A percentile compares a stretch with the other conserved stretches of the same genome.
Conservation (phyloP, 23 red algal species). For the Gracilaria caudata region DNA sequence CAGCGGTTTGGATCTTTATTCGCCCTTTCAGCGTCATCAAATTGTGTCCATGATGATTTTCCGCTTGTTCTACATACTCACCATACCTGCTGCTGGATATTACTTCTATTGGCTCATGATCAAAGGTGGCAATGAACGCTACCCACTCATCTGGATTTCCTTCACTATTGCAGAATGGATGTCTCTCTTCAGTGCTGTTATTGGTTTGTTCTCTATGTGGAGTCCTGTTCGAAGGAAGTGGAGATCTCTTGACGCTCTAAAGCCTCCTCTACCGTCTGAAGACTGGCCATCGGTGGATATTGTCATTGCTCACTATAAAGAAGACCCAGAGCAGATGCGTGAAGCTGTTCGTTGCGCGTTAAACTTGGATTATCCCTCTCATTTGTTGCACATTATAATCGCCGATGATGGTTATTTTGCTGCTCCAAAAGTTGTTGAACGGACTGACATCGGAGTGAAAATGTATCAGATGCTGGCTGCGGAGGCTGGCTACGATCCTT, state of each 20-base stretch:
- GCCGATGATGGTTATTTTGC: constrained; percentile 82
- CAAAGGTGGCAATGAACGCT: constrained; percentile 50
- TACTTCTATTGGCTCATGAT: constrained; percentile 80
- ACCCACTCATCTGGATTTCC: constrained; percentile 57
- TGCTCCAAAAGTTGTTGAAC: constrained; percentile 62
- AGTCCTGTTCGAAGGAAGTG: constrained; percentile 69
- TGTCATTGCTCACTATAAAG: constrained; percentile 71
- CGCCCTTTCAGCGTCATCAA: constrained; percentile 57
- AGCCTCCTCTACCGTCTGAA: constrained; percentile 63
- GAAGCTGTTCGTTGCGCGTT: constrained; percentile 62
- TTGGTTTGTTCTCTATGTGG: constrained; percentile 82
- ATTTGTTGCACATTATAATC: constrained; percentile 72
- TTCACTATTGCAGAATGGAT: constrained; percentile 71
- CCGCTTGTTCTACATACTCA: constrained; percentile 72
- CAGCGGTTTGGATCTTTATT: constrained; percentile 73
- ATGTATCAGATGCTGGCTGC: constrained; percentile 75
- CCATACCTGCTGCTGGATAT: constrained; percentile 58
- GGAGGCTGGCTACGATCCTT: constrained; percentile 76
- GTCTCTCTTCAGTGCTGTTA: constrained; percentile 53
- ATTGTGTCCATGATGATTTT: constrained; percentile 79
- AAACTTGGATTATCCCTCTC: constrained; percentile 68
- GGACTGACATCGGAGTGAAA: constrained; percentile 54
- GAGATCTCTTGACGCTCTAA: constrained; percentile 70
- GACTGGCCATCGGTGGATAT: constrained; percentile 82
- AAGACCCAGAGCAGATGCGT: constrained; percentile 70